Evolutionary conservation across 352 stramenopile genomes (phyloP).

Genomic region (Halophytophthora batemanensis): DNA sequence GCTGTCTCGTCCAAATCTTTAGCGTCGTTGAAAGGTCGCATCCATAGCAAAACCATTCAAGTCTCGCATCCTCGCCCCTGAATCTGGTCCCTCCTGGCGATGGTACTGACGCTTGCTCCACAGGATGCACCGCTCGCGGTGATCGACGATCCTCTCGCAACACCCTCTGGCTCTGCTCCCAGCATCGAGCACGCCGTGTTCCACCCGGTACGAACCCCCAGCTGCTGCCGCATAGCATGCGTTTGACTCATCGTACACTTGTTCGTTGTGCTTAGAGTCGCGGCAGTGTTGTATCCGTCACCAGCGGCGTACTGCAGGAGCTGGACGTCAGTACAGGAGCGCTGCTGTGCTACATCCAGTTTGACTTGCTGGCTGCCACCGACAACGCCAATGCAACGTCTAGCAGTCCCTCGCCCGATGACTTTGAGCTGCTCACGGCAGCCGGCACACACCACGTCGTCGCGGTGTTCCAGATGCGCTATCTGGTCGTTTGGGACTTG

Average conservation of each 20-base stretch:
- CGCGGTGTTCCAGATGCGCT: conserved; percentile 49
- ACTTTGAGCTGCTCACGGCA: conserved; percentile 51
- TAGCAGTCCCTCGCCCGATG: conserved; percentile 12
- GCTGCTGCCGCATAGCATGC: neutral
- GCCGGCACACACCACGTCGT: conserved; percentile 48
- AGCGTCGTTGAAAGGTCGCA: too few relatives aligned
- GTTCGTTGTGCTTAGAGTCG: conserved; percentile 22
- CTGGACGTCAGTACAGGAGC: conserved; percentile 53
- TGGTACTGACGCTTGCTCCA: conserved; percentile 22
- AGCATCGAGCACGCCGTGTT: conserved; percentile 25
- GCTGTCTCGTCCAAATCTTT: too few relatives aligned
- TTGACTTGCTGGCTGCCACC: conserved; percentile 49
- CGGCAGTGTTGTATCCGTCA: conserved; percentile 49
- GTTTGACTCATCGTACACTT: conserved; percentile 1
- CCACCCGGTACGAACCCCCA: conserved; percentile 21
- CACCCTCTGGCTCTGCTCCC: conserved; percentile 3
- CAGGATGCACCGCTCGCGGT: conserved; percentile 21
- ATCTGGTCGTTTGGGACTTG: conserved; percentile 65
- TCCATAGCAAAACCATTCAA: too few relatives aligned
- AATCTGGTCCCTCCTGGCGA: conserved; percentile 3
- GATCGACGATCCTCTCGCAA: conserved; percentile 19
- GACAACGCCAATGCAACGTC: conserved; percentile 1
- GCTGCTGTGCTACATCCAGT: conserved; percentile 53
- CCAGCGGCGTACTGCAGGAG: conserved; percentile 55
- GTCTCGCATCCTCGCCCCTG: neutral